Evolutionary conservation across 257 asterid species (phyloP).

Genomic region (Solanum ahanhuiri): DNA sequence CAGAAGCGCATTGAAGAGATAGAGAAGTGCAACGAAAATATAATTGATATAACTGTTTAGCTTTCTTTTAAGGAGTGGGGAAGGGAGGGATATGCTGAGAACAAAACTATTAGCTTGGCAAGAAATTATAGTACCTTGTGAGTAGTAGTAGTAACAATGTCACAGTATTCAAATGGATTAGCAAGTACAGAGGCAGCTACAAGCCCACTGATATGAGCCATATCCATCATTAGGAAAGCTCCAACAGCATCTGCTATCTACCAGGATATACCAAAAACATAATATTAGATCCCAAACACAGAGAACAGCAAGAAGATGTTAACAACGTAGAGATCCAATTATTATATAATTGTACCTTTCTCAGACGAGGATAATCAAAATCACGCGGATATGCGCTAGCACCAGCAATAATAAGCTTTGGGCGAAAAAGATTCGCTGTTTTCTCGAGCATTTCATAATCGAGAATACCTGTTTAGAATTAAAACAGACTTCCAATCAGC

Average conservation of each 20-base stretch:
- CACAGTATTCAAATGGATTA: conserved; percentile 86
- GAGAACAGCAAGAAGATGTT: background rate
- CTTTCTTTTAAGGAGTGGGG: background rate
- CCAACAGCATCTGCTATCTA: conserved; percentile 94
- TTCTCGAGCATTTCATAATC: conserved; percentile 92
- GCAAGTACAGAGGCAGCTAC: conserved; percentile 93
- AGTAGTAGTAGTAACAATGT: conserved; percentile 91
- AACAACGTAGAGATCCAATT: background rate
- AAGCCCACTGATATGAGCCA: conserved; percentile 97
- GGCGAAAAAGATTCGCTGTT: conserved; percentile 77
- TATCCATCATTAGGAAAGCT: conserved; percentile 96
- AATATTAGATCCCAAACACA: conserved; percentile 1
- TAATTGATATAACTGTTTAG: background rate
- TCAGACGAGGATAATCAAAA: conserved; percentile 81
- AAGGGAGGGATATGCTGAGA: background rate
- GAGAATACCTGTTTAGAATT: conserved; percentile 45
- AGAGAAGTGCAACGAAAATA: background rate
- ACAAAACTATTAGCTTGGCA: conserved; percentile 23
- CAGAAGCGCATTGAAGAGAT: background rate
- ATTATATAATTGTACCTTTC: conserved; percentile 38
- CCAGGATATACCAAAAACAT: conserved; percentile 1
- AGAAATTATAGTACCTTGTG: conserved; percentile 66
- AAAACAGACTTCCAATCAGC: background rate
- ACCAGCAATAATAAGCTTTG: conserved; percentile 90
- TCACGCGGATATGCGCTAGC: conserved; percentile 96